Base-by-base conservation (phyloP, 1,284 basidiomycete species). In the Rhodofomes roseus region DNA sequence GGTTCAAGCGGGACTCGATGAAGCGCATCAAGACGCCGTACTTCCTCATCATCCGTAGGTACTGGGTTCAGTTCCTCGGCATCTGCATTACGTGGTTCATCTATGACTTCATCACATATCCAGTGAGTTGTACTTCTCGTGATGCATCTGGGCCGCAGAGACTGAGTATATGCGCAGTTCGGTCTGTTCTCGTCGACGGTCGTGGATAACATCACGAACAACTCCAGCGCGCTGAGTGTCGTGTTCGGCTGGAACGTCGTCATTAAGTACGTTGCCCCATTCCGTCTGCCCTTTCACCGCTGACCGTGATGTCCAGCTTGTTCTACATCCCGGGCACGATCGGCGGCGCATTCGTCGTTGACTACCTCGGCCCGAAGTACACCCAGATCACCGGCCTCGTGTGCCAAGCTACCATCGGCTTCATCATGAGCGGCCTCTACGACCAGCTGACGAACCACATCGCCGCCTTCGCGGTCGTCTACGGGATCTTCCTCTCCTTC, bases 401-500 rank as follows among this genome's bases (percentile, higher is more conserved):
- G 53, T 70, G 77, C 58, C 93, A 90, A 76, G 84, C 87, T 4
- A 60, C 92, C 66, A 77, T 92, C 66, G 88, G 93, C 16, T 93
- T 93, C 72, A 87, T 92, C 71, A 92, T 95, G 87, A 92, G 90
- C 62, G 93, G 91, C 14, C 76, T 85, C 31, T 95, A 94, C 73
- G 71, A 66, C 31, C 74, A 77, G 74, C 74, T 91, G 59, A 81
- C 81, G 7, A 69, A 80, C 5, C 80, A 90, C 63, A 82, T 95
- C 59, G 92, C 80, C 16, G 93, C 83, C 22, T 96, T 95, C 62
- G 91, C 92, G 41, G 87, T 95, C 46, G 77, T 97, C 9, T 97
- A 96, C 68, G 95, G 95, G 9, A 85, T 97, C 57, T 98, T 97
- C 83, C 72, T 96, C 59, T 87, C 84, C 65, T 90, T 93, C 62